Evolutionary conservation across 2,329 filamentous ascomycete species (phyloP), one percentile per base, ranked within the genome.

Genomic region (Sporothrix euskadiensis): DNA sequence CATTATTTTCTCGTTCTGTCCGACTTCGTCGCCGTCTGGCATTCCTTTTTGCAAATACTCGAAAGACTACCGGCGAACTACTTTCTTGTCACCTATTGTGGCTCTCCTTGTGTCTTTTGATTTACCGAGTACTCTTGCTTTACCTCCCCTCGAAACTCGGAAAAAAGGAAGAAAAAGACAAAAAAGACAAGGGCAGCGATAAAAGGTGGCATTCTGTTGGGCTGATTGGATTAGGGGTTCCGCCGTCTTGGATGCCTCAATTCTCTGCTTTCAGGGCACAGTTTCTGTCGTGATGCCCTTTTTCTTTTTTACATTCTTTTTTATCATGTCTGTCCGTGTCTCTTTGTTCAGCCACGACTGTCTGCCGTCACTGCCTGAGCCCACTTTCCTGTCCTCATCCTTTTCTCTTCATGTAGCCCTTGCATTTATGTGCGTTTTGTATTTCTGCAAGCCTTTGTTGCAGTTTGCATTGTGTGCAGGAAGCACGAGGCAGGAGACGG

Each of bases 351-450:
- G 56, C 56, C 56, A 59, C 56, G 56, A 63, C 32, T 41, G 57
- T 12, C 32, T 10, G 14, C 44, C 44, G 57, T 9, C 57, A 41
- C 57, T 2, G 32, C 57, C 7, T n/a, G 22, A 10, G 7, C 22
- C 52, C 52, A 6, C n/a, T 19, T 52, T 52, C n/a, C 47, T 52
- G 16, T n/a, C n/a, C 47, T 19, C 47, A 52, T 35, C 12, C 22
- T 61, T 10, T 57, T 57, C 57, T 63, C 57, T 63, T 41, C 35
- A 63, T 41, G 57, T 19, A 22, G 32, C 57, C 57, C 57, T 63
- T 41, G 57, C 57, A 63, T n/a, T 61, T n/a, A 12, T 12, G 10
- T 12, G 22, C 30, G 52, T 56, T 56, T 56, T 30, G 52, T 56
- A 49, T 19, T 19, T 49, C 44, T 49, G 44, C 44, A 49, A 49